Evolutionary conservation across 2,329 filamentous ascomycete genomes (phyloP).

Genomic region (Calonectria hawksworthii): DNA sequence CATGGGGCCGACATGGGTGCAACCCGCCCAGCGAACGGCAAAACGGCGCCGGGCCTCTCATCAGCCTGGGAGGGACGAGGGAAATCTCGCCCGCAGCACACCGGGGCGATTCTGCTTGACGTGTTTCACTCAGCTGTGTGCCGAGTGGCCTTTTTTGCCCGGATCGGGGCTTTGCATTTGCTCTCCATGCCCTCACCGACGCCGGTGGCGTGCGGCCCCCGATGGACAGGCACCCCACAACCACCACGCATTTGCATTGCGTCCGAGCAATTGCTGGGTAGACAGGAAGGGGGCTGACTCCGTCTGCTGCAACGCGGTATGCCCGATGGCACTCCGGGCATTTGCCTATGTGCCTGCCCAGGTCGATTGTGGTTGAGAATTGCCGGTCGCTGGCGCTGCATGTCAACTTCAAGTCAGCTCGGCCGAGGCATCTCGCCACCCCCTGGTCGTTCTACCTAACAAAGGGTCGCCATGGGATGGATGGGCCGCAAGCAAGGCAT

Average conservation of each 20-base stretch:
- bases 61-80: neutral
- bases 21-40: neutral
- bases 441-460: neutral
- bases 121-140: constrained; percentile 18
- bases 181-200: constrained; percentile 24
- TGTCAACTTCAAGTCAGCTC: neutral
- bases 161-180: constrained; percentile 9
- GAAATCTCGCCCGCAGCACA: neutral
- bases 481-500: neutral
- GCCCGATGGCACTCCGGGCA: neutral
- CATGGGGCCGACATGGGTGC: constrained; percentile 14
- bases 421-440: neutral
- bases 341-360: neutral
- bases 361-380: neutral
- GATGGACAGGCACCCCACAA: constrained; percentile 17
- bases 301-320: neutral
- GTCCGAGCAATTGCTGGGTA: neutral
- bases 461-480: neutral
- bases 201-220: constrained; percentile 22
- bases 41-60: neutral
- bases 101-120: constrained; percentile 18
- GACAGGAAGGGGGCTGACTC: constrained; percentile 18
- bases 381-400: neutral
- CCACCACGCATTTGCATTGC: neutral
- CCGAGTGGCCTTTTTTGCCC: constrained; percentile 15